A percentile compares a stretch with the other conserved stretches of the same genome.
Conservation (phyloP, 2,329 filamentous ascomycete species). For the Trichoderma oligosporum region DNA sequence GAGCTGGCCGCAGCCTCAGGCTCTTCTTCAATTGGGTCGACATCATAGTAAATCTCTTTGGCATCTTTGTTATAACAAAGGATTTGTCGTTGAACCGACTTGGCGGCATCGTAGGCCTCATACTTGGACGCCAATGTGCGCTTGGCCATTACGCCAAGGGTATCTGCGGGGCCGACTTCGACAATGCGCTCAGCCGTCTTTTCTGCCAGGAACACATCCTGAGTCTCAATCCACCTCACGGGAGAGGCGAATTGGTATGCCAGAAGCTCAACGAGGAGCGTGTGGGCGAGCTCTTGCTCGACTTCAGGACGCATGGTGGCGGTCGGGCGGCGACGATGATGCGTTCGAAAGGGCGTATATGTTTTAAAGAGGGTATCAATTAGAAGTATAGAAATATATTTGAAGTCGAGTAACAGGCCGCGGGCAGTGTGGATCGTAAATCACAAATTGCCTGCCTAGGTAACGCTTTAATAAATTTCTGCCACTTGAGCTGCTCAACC, state of each 20-base stretch:
- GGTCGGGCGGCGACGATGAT: constrained; percentile 37
- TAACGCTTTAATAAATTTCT: neutral
- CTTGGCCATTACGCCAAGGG: constrained; percentile 95
- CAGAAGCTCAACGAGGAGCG: constrained; percentile 94
- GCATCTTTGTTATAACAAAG: constrained; percentile 99
- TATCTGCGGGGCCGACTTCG: constrained; percentile 95
- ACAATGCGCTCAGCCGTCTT: constrained; percentile 96
- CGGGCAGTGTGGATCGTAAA: constrained; percentile 11
- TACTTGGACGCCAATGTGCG: constrained; percentile 94
- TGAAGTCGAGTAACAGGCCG: constrained; percentile 4
- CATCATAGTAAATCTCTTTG: constrained; percentile 99
- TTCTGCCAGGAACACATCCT: constrained; percentile 98
- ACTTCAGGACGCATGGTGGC: constrained; percentile 90
- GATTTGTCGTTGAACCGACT: constrained; percentile 93
- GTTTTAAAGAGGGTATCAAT: constrained; percentile 6
- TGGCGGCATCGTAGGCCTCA: constrained; percentile 96
- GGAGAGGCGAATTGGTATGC: constrained; percentile 99
- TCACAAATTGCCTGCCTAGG: neutral
- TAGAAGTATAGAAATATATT: neutral
- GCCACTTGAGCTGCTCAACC: constrained; percentile 10
- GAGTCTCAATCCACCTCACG: constrained; percentile 99
- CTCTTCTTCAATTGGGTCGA: constrained; percentile 91
- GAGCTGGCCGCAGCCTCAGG: constrained; percentile 53
- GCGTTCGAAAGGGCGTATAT: constrained; percentile 22
- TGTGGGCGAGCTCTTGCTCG: constrained; percentile 98